Base-by-base conservation (phyloP, 1,284 basidiomycete species). In the Ustilago esculenta region DNA sequence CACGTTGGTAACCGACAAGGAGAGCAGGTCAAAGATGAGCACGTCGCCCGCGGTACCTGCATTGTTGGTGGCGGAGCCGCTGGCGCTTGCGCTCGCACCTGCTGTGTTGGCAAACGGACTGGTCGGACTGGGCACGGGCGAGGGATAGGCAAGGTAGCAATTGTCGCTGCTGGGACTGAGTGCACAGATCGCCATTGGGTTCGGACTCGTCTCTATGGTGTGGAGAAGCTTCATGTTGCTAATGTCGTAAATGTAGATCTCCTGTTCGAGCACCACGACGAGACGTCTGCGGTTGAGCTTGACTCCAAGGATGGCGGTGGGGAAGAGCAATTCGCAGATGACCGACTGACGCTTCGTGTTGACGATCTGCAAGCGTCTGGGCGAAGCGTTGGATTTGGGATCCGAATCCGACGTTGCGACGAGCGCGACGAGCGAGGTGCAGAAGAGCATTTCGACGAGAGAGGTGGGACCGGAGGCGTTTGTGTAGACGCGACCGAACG, bases 181-280 rank as follows among this genome's bases (percentile, higher is more conserved):
- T 0, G 94, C 91, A 81, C 93, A 94, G 76, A 98, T 93, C 21
- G 94, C 94, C 81, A 95, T 90, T 2, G 94, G 92, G 82, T 98
- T 98, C 0, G 92, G 89, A 14, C 91, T 90, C 0, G 95, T 98
- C 85, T 98, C 96, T 55, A 98, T 95, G 43, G 97, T 96, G 82
- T 98, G 95, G 37, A 97, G 84, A 27, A 98, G 86, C 75, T 94
- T 91, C 95, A 98, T 98, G 75, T 97, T 99, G 60, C 90, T 92
- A 76, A 98, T 98, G 81, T 98, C 95, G 81, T 98, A 98, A 55
- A 98, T 94, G 84, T 98, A 99, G 59, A 99, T 96, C 83, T 98
- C 93, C 36, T 88, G 88, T 81, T 97, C 94, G 50, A 98, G 87
- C 7, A 98, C 91, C 64, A 98, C 95, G 32, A 98, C 92, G 20